phyloP scores from a whole-genome alignment of 2,329 filamentous ascomycete genomes.

The Claviceps purpurea region DNA sequence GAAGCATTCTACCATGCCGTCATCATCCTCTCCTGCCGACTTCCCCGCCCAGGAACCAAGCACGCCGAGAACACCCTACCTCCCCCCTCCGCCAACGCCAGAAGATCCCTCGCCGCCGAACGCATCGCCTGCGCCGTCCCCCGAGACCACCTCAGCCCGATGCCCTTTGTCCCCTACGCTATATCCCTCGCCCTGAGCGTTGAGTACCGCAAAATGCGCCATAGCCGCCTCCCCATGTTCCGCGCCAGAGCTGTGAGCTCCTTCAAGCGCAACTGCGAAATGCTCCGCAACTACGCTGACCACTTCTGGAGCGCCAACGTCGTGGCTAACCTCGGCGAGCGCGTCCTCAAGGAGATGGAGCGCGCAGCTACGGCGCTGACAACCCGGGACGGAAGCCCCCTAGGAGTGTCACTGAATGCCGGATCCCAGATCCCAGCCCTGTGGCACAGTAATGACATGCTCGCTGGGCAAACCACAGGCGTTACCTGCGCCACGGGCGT shows the following conservation, averaged over 20 bases:
- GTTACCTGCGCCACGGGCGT: slow-evolving; percentile 16
- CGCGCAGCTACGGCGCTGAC: slow-evolving; percentile 35
- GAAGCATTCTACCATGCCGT: slow-evolving; percentile 53
- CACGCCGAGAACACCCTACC: slow-evolving; percentile 29
- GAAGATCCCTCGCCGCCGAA: slow-evolving; percentile 43
- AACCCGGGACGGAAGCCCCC: slow-evolving; percentile 16
- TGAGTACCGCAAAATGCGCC: slow-evolving; percentile 50
- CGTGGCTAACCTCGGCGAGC: slow-evolving; percentile 40
- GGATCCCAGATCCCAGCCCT: slow-evolving; percentile 10
- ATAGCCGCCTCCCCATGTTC: slow-evolving; percentile 45
- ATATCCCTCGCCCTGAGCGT: slow-evolving; percentile 48
- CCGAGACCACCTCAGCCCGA: slow-evolving; percentile 35
- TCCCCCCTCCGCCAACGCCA: slow-evolving; percentile 37
- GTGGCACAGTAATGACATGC: slow-evolving; percentile 8
- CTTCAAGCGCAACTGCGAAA: slow-evolving; percentile 40
- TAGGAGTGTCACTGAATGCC: no score
- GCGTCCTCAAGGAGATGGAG: slow-evolving; percentile 43
- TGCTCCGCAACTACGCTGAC: slow-evolving; percentile 38
- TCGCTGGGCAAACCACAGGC: slow-evolving; percentile 12
- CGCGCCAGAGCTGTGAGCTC: slow-evolving; percentile 38
- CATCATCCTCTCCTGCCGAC: slow-evolving; percentile 48
- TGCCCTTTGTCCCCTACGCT: slow-evolving; percentile 49
- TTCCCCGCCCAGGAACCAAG: slow-evolving; percentile 27
- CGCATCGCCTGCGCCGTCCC: slow-evolving; percentile 42
- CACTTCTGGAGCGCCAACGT: slow-evolving; percentile 45